phyloP scores from a whole-genome alignment of 345 rosid species.

The Rubroshorea leprosula region DNA sequence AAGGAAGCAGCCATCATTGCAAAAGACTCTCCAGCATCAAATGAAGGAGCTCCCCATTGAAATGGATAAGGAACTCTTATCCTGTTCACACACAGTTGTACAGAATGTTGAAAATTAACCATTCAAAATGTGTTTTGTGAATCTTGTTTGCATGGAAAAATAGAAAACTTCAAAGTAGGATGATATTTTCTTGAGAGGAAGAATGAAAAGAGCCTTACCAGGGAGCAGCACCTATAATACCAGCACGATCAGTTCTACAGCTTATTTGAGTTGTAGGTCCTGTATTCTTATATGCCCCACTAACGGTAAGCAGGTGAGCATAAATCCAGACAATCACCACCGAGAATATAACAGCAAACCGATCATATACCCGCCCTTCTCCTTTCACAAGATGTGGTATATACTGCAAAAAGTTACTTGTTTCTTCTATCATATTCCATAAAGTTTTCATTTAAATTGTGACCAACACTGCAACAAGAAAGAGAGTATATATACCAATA shows the following conservation, averaged over 20 bases:
- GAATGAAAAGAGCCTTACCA: slow-evolving; percentile 42
- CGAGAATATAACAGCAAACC: slow-evolving; percentile 87
- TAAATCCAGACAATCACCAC: slow-evolving; percentile 85
- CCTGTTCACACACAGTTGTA: slow-evolving; percentile 38
- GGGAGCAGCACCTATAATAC: slow-evolving; percentile 78
- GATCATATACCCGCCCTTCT: slow-evolving; percentile 58
- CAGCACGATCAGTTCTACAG: slow-evolving; percentile 88
- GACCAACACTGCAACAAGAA: background rate
- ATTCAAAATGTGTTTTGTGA: background rate
- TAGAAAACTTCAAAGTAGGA: background rate
- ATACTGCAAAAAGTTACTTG: slow-evolving; percentile 43
- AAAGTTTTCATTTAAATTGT: background rate
- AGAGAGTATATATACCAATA: background rate
- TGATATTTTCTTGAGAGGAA: slow-evolving; percentile 6
- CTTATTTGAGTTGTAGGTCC: slow-evolving; percentile 60
- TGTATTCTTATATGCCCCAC: slow-evolving; percentile 82
- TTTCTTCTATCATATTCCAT: no score
- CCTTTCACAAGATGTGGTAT: slow-evolving; percentile 64
- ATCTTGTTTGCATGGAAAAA: slow-evolving; percentile 3
- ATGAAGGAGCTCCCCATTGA: slow-evolving; percentile 98
- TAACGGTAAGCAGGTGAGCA: slow-evolving; percentile 86
- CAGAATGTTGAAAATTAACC: slow-evolving; percentile 7
- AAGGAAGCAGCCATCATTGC: slow-evolving; percentile 96
- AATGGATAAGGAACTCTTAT: slow-evolving; percentile 95
- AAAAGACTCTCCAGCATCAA: slow-evolving; percentile 93